phyloP scores from a whole-genome alignment of 495 filamentous ascomycete genomes.

The Cenococcum geophilum region DNA sequence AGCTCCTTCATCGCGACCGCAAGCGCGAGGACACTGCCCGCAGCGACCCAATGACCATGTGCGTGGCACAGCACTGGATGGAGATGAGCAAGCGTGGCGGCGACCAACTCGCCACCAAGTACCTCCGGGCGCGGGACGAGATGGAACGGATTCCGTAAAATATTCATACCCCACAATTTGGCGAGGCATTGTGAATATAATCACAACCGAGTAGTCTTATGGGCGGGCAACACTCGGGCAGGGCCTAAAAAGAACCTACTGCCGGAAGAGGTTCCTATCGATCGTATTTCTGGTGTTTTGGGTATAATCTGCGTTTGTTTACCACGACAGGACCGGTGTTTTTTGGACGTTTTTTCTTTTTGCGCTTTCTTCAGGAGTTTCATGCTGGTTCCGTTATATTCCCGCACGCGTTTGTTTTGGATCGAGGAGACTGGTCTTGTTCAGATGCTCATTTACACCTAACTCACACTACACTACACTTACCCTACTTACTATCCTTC shows the following conservation, averaged over 20 bases:
- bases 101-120: conserved; percentile 78
- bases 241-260: too few relatives aligned
- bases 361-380: background rate
- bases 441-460: too few relatives aligned
- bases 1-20: conserved; percentile 69
- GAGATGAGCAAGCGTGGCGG: conserved; percentile 79
- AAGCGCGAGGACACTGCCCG: conserved; percentile 48
- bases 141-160: conserved; percentile 44
- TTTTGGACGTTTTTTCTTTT: background rate
- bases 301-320: background rate
- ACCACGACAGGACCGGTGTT: background rate
- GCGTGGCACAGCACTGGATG: conserved; percentile 98
- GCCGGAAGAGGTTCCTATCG: too few relatives aligned
- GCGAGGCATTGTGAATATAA: too few relatives aligned
- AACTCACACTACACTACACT: too few relatives aligned
- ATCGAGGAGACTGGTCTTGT: too few relatives aligned
- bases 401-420: too few relatives aligned
- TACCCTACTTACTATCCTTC: too few relatives aligned
- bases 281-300: background rate
- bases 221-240: too few relatives aligned
- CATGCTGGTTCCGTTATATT: background rate
- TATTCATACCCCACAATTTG: too few relatives aligned
- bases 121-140: conserved; percentile 68
- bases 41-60: conserved; percentile 86
- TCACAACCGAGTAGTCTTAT: too few relatives aligned